Evolutionary conservation across 1,284 basidiomycete species (phyloP), one percentile per base, ranked within the genome.

Genomic region (Fereydounia khargensis): DNA sequence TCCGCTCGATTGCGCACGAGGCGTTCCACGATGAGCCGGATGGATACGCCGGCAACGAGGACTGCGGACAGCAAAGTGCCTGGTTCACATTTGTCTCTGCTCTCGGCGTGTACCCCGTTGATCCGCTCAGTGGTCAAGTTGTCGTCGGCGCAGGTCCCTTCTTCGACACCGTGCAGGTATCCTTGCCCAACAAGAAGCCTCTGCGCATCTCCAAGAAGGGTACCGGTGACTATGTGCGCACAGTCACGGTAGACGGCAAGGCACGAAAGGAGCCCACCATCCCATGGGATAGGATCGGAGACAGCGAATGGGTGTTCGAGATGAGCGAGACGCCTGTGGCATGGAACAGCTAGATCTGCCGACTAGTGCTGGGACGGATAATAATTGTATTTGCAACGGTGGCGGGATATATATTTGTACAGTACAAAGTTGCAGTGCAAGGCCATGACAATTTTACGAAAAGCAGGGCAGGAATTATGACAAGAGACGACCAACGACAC

Each of bases 41-140:
- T 42, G 86, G 86, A 6, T 78, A 87, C 2, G 82, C 84, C 10
- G 86, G 86, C 83, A 91, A 90, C 66, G 88, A 91, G 73, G 88
- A 91, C 65, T 89, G 88, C 61, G 88, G 88, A 0, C 88, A 90
- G 72, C 89, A 89, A 86, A 87, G 85, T 64, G 85, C 87, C 0
- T 90, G 88, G 88, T 89, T 86, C 69, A 80, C 89, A 10, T 90
- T 89, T 77, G 52, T 39, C 45, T 84, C 83, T 34, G 83, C 86
- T 2, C 79, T 91, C 69, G 88, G 88, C 0, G 86, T 90, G 76
- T 91, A 90, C 65, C 91, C 92, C 62, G 88, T 89, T 83, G 84
- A 0, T 82, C 82, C 7, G 3, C 47, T 55, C 0, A 50, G 46
- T 10, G 61, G 52, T 19, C 43, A 50, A 22, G 82, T 83, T 61